These are phyloP conservation scores for Ophiostoma australiae DNA, from an alignment of 2,329 filamentous ascomycete species.

Conservation along the genomic window DNA sequence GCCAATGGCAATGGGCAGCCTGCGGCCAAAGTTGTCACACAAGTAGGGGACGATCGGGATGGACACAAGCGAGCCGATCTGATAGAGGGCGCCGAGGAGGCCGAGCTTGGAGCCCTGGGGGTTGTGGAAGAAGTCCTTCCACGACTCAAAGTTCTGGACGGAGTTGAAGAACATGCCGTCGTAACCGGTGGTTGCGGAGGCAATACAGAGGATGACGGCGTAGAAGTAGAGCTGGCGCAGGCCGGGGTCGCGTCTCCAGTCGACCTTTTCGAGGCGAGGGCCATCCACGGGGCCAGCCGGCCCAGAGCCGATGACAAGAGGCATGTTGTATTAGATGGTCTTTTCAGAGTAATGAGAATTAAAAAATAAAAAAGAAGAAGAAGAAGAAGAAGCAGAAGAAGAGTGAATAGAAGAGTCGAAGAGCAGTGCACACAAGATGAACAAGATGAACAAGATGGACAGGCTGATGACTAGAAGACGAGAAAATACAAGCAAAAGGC, in stretches of 20 bases:
- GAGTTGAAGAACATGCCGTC: constrained; percentile 36
- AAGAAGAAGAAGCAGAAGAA: not conserved
- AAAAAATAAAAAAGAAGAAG: not conserved
- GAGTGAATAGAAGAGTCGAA: not conserved
- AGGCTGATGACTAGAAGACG: not conserved
- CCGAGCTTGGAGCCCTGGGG: constrained; percentile 37
- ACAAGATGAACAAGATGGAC: not conserved
- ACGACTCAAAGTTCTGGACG: constrained; percentile 35
- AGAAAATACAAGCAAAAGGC: not conserved
- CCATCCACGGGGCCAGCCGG: constrained; percentile 24
- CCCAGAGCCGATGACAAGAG: not conserved
- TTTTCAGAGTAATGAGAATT: too few species aligned
- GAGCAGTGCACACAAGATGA: not conserved
- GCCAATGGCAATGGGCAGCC: constrained; percentile 43
- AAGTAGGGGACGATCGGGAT: constrained; percentile 45
- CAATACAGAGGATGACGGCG: constrained; percentile 32
- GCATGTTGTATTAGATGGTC: not conserved
- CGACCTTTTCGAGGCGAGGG: constrained; percentile 28
- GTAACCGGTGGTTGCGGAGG: constrained; percentile 35
- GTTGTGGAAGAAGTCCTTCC: constrained; percentile 36
- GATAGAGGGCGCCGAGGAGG: constrained; percentile 42
- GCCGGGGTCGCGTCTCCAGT: constrained; percentile 28
- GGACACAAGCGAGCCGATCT: constrained; percentile 43
- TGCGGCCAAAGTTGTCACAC: constrained; percentile 43
- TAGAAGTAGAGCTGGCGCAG: constrained; percentile 33